Conservation (phyloP, 2,329 filamentous ascomycete species). For the Penicillium sp. region DNA sequence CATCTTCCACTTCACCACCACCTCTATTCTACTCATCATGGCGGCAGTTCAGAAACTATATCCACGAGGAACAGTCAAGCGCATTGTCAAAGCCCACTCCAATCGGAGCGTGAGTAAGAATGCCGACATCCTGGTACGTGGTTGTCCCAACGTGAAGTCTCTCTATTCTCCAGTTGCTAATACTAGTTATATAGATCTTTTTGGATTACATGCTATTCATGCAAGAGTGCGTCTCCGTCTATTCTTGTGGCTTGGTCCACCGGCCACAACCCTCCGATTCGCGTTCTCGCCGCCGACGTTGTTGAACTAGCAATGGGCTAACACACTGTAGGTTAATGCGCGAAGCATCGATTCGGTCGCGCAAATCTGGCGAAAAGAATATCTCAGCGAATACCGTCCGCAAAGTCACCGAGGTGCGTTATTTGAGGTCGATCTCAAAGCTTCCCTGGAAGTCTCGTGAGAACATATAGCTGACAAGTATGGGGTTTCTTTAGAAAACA, state of each 20-base stretch:
- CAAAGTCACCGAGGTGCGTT: constrained; percentile 70
- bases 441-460: background rate
- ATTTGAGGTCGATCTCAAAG: background rate
- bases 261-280: background rate
- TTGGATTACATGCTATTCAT: constrained; percentile 83
- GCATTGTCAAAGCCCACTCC: constrained; percentile 86
- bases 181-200: constrained; percentile 62
- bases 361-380: constrained; percentile 69
- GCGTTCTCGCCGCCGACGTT: background rate
- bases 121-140: constrained; percentile 72
- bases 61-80: constrained; percentile 79
- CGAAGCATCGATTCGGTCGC: constrained; percentile 74
- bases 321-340: constrained; percentile 64
- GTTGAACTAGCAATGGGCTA: background rate
- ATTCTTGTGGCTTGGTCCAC: background rate
- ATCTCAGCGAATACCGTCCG: constrained; percentile 74
- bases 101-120: constrained; percentile 79
- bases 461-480: constrained; percentile 7
- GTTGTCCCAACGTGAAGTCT: constrained; percentile 23
- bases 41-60: constrained; percentile 72
- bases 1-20: background rate
- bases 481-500: constrained; percentile 52
- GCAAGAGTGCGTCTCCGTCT: constrained; percentile 51
- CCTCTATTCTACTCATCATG: constrained; percentile 43
- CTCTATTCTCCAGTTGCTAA: background rate